phyloP scores from a whole-genome alignment of 257 asterid genomes.

The Fraxinus cuspidata region DNA sequence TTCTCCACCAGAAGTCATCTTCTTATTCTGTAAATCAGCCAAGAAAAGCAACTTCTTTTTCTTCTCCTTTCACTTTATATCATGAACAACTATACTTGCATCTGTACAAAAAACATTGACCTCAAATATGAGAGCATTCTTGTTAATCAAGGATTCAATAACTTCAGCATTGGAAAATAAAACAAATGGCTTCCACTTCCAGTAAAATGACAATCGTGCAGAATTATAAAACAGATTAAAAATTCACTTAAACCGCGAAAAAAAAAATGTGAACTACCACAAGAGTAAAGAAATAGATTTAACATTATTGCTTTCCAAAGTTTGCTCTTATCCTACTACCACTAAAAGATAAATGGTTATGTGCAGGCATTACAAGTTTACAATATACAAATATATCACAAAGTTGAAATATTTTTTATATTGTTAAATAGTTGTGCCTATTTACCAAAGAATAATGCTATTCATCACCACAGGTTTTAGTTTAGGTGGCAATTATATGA shows the following conservation, averaged over 20 bases:
- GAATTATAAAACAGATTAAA: background rate
- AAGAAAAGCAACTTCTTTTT: background rate
- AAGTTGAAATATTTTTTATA: background rate
- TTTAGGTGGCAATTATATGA: too few relatives aligned
- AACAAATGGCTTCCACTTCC: background rate
- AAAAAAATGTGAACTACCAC: background rate
- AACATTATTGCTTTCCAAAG: background rate
- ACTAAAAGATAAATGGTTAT: background rate
- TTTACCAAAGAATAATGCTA: too few relatives aligned
- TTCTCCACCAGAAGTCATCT: constrained; percentile 23
- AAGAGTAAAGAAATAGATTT: background rate
- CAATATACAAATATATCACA: background rate
- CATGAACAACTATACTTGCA: background rate
- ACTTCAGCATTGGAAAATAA: background rate
- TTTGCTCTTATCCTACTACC: background rate
- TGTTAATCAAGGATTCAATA: background rate
- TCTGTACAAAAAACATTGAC: background rate
- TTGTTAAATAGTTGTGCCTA: background rate
- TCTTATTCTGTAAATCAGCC: constrained; percentile 19
- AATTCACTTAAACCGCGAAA: background rate
- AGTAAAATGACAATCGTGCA: background rate
- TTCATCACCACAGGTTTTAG: too few relatives aligned
- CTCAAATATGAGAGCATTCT: background rate
- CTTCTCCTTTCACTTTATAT: background rate
- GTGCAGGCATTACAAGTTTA: background rate